Conservation (phyloP, 208 protist species). For the Crithidia mellificae region DNA sequence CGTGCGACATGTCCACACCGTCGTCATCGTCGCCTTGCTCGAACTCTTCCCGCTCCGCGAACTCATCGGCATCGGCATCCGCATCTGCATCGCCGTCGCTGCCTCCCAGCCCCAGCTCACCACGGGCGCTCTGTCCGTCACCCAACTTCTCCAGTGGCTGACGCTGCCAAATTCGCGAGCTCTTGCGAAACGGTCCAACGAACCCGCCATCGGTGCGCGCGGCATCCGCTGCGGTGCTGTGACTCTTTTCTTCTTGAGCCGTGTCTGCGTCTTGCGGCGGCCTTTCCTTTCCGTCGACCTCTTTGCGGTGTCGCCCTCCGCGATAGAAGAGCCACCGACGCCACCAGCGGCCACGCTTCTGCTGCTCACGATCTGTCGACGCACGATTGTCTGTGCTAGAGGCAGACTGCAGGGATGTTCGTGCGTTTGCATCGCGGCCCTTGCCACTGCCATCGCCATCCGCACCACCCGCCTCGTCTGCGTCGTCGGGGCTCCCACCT, state of each 20-base stretch:
- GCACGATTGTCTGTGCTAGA: too few relatives aligned
- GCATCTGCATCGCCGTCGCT: neutral
- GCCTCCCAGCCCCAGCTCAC: too few relatives aligned
- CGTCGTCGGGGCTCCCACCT: neutral
- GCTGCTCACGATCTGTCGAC: too few relatives aligned
- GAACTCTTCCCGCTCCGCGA: conserved; percentile 1
- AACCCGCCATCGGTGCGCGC: neutral
- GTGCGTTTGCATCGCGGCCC: too few relatives aligned
- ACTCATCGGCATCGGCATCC: neutral
- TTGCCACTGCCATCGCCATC: neutral
- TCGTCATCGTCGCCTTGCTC: conserved; percentile 17
- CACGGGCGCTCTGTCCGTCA: too few relatives aligned
- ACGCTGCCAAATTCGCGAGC: neutral
- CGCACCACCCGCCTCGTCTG: neutral
- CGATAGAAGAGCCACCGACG: neutral
- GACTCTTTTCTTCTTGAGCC: neutral
- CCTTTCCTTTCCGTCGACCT: neutral
- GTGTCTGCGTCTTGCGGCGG: neutral
- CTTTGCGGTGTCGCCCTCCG: neutral
- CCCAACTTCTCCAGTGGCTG: neutral
- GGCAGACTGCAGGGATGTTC: too few relatives aligned
- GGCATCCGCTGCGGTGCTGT: too few relatives aligned
- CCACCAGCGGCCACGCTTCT: neutral
- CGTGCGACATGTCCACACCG: conserved; percentile 12
- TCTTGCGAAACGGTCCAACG: neutral